phyloP scores from a whole-genome alignment of 208 protist genomes.

The Crithidia mellificae region DNA sequence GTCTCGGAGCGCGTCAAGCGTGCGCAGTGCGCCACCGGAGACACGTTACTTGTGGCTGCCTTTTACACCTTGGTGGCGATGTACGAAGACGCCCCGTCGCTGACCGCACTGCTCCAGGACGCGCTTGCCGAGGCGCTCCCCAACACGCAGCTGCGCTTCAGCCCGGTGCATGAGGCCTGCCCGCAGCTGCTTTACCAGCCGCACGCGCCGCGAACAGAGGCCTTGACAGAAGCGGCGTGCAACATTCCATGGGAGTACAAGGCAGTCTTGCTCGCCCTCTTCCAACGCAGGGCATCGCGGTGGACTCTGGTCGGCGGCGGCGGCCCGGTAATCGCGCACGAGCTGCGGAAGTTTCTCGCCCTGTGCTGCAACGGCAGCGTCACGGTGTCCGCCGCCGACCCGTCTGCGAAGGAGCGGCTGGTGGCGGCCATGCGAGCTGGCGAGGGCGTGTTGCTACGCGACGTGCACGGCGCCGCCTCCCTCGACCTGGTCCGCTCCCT shows the following conservation, averaged over 20 bases:
- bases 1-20: conserved; percentile 26
- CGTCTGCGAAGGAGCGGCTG: conserved; percentile 41
- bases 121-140: conserved; percentile 15
- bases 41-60: conserved; percentile 69
- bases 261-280: conserved; percentile 29
- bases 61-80: conserved; percentile 57
- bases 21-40: conserved; percentile 48
- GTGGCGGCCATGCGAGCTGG: conserved; percentile 53
- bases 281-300: conserved; percentile 48
- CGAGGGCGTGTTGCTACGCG: conserved; percentile 72
- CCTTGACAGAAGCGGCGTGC: conserved; percentile 40
- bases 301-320: conserved; percentile 74
- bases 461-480: conserved; percentile 36
- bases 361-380: conserved; percentile 55
- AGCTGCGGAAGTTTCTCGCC: conserved; percentile 47
- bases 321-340: conserved; percentile 44
- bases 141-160: conserved; percentile 14
- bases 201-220: conserved; percentile 41
- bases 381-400: conserved; percentile 52
- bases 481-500: conserved; percentile 37
- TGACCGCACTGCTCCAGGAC: conserved; percentile 13
- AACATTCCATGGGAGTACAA: conserved; percentile 28
- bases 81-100: conserved; percentile 18
- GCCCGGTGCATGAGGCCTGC: conserved; percentile 17
- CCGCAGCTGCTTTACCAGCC: conserved; percentile 52